Percentiles rank a stretch among this genome's conserved stretches.
These are phyloP conservation scores for Eimeria maxima DNA, from an alignment of 169 alveolate species.

Conservation along the genomic window DNA sequence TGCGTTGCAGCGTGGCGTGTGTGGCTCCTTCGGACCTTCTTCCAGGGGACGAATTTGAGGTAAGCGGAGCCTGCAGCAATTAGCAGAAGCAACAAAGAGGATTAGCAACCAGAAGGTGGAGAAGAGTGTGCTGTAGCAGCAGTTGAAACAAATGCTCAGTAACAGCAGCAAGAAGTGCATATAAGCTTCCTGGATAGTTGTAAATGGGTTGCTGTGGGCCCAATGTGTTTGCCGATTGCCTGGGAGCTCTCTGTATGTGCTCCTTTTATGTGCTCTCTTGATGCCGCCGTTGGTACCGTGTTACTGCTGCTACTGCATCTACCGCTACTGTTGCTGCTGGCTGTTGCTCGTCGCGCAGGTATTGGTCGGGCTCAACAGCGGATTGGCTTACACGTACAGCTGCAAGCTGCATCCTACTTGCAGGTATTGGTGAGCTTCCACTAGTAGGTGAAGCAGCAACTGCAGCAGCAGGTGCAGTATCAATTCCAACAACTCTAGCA, in stretches of 20 bases:
- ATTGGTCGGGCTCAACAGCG: constrained; percentile 28
- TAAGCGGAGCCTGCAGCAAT: neutral
- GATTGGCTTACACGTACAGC: constrained; percentile 51
- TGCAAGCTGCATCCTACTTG: constrained; percentile 4
- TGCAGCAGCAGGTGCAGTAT: too few species aligned
- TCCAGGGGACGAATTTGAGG: constrained; percentile 4
- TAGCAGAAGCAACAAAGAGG: neutral
- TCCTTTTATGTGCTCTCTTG: neutral
- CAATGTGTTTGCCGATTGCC: neutral
- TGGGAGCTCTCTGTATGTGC: neutral
- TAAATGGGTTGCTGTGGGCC: neutral
- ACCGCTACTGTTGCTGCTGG: neutral
- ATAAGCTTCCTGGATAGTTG: neutral
- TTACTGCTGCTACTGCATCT: too few species aligned
- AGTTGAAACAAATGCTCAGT: too few species aligned
- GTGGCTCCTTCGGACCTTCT: constrained; percentile 55
- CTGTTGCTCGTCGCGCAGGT: constrained; percentile 14
- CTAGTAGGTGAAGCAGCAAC: neutral
- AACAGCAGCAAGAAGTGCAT: neutral
- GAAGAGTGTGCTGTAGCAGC: neutral
- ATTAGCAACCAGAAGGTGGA: neutral
- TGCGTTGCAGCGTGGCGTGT: neutral
- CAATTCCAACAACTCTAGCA: too few species aligned
- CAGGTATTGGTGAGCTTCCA: constrained; percentile 22
- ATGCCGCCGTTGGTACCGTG: too few species aligned